phyloP scores from a whole-genome alignment of 2,329 filamentous ascomycete species.

The Cyanodermella asteris region DNA sequence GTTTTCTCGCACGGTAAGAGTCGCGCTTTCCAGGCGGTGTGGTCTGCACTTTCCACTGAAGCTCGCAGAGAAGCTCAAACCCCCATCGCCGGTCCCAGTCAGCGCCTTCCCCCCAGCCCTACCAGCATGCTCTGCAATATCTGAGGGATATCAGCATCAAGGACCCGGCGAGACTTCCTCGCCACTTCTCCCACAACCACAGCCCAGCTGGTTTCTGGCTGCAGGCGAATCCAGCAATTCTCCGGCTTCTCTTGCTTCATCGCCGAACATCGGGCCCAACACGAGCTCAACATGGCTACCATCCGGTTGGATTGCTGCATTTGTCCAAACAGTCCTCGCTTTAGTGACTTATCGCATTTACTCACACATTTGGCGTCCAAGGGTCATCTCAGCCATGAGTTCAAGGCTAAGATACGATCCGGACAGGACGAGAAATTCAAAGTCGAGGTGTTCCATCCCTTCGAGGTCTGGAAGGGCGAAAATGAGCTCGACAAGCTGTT shows the following conservation, averaged over 20 bases:
- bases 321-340: slow-evolving; percentile 56
- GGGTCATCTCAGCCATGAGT: slow-evolving; percentile 67
- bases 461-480: slow-evolving; percentile 56
- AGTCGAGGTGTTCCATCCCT: slow-evolving; percentile 39
- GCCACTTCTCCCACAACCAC: no score
- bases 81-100: no score
- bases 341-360: slow-evolving; percentile 79
- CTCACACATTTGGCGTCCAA: slow-evolving; percentile 86
- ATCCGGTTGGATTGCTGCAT: slow-evolving; percentile 63
- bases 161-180: no score
- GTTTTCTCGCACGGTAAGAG: no score
- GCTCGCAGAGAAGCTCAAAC: no score
- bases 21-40: no score
- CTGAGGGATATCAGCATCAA: no score
- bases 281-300: slow-evolving; percentile 18
- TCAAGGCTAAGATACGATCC: slow-evolving; percentile 55
- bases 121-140: no score
- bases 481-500: slow-evolving; percentile 53
- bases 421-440: slow-evolving; percentile 42
- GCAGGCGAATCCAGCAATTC: slow-evolving; percentile 2
- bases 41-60: no score
- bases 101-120: no score
- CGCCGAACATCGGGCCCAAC: slow-evolving; percentile 7
- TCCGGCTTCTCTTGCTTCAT: slow-evolving; percentile 6
- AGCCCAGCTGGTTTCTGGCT: no score